Evolutionary conservation across 352 stramenopile species (phyloP), one percentile per base, ranked within the genome.

Genomic region (Elongisporangium senticosum): DNA sequence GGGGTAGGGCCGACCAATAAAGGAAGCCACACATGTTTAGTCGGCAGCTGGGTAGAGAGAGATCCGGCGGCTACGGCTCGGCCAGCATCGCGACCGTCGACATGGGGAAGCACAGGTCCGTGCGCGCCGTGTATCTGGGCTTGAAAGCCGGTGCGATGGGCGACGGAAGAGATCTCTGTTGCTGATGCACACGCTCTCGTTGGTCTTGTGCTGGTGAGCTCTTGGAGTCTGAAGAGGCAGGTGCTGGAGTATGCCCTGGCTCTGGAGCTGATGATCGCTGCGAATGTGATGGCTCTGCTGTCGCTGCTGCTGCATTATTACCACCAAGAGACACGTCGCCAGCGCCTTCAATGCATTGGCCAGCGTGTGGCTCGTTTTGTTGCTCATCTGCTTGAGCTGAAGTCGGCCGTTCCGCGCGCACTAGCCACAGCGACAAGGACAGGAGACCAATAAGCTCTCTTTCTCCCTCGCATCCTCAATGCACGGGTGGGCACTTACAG

Each of bases 71-170:
- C 15, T 55, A 79, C 14, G 71, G 68, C 21, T 91, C 77, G 33
- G 74, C 82, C 49, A 86, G 60, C 37, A 91, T 77, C 26, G 68
- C 73, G 39, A 94, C 67, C 17, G 78, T 94, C 23, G 84, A 94
- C 28, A 92, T 90, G 11, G 84, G 84, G 56, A 94, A 92, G 47
- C 75, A 69, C 37, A 72, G 63, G 64, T 91, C 79, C 61, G 74
- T 80, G 19, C 77, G 69, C 14, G 70, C 77, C 10, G 70, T 75
- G 68, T 81, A 84, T 62, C 74, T 65, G 4, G 69, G 71, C 59
- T 84, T 81, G 11, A 40, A 40, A 17, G 53, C 22, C 20, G 56
- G n/a, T 15, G 37, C 6, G 4, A 49, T 7, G 8, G 11, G 11
- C 8, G 33, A 14, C 8, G 8, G 33, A 15, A 43, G 8, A 4